A percentile compares a stretch with the other conserved stretches of the same genome.
These are phyloP conservation scores for Monosporozyma solicola DNA, from an alignment of 805 yeast genomes.

Conservation along the genomic window DNA sequence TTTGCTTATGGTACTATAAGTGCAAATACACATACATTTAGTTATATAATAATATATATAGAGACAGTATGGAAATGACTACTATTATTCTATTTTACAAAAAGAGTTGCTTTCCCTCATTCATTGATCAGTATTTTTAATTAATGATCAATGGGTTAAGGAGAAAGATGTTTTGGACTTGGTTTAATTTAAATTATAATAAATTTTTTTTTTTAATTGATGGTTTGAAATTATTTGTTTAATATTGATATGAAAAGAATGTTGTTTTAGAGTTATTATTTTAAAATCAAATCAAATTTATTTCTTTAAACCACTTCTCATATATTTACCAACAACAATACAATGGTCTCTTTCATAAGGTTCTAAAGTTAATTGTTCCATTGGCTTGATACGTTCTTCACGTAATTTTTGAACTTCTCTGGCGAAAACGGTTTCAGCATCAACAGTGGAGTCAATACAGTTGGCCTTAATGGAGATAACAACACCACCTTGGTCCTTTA, in stretches of 20 bases:
- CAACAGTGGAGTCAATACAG: slow-evolving; percentile 99
- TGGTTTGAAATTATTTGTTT: not conserved
- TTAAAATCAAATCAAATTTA: slow-evolving; percentile 13
- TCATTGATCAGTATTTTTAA: not conserved
- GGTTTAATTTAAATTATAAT: not conserved
- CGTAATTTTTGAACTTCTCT: slow-evolving; percentile 98
- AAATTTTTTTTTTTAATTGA: not conserved
- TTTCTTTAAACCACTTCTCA: slow-evolving; percentile 66
- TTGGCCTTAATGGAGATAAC: slow-evolving; percentile 98
- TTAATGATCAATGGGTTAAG: not conserved
- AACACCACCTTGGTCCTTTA: slow-evolving; percentile 97
- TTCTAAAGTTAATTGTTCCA: slow-evolving; percentile 97
- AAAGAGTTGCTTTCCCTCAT: not conserved
- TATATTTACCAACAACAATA: slow-evolving; percentile 94
- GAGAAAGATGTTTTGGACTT: not conserved
- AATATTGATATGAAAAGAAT: not conserved
- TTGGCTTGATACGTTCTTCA: slow-evolving; percentile 97
- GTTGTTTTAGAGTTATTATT: not conserved
- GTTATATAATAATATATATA: not conserved
- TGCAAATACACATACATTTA: not conserved
- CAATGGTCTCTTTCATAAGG: slow-evolving; percentile 99
- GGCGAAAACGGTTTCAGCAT: slow-evolving; percentile 98
- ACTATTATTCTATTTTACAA: not conserved
- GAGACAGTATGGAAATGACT: not conserved
- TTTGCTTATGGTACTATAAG: slow-evolving; percentile 1